Evolutionary conservation across 23 red algal genomes (phyloP).

Genomic region (Gracilaria gracilis): DNA sequence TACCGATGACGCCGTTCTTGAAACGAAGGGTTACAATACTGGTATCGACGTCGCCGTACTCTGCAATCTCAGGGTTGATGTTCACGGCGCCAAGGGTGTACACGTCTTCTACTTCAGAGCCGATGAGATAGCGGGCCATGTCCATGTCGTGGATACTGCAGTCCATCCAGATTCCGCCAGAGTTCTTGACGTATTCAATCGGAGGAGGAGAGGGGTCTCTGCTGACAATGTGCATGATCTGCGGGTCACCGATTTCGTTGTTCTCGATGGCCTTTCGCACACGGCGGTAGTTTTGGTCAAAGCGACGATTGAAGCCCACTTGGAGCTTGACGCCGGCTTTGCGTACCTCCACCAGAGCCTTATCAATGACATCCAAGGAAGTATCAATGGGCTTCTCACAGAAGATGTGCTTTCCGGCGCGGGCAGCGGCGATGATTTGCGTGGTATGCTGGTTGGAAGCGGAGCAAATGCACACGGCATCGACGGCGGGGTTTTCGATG

Average conservation of each 20-base stretch:
- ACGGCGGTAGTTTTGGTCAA: slow-evolving; percentile 95
- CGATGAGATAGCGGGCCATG: slow-evolving; percentile 99
- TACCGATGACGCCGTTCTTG: slow-evolving; percentile 88
- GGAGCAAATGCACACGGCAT: slow-evolving; percentile 99
- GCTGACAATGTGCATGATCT: slow-evolving; percentile 96
- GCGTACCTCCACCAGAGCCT: slow-evolving; percentile 87
- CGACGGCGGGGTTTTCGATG: slow-evolving; percentile 87
- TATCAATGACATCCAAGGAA: slow-evolving; percentile 85
- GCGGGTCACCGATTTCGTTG: slow-evolving; percentile 93
- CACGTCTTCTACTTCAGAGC: slow-evolving; percentile 94
- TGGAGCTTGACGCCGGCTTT: slow-evolving; percentile 98
- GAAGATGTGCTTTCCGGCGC: slow-evolving; percentile 99
- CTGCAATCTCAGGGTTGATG: slow-evolving; percentile 77
- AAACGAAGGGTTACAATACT: slow-evolving; percentile 93
- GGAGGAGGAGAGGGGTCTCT: slow-evolving; percentile 95
- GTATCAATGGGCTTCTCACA: slow-evolving; percentile 99
- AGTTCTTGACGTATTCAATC: slow-evolving; percentile 91
- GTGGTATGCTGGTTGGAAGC: slow-evolving; percentile 92
- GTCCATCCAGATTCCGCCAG: slow-evolving; percentile 99
- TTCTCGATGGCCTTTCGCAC: slow-evolving; percentile 80
- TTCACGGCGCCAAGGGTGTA: slow-evolving; percentile 91
- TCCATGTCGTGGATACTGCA: slow-evolving; percentile 99
- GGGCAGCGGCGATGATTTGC: slow-evolving; percentile 96
- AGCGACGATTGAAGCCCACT: slow-evolving; percentile 98
- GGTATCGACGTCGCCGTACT: slow-evolving; percentile 98